phyloP scores from a whole-genome alignment of 331 rosid genomes.

The Quercus phellos region DNA sequence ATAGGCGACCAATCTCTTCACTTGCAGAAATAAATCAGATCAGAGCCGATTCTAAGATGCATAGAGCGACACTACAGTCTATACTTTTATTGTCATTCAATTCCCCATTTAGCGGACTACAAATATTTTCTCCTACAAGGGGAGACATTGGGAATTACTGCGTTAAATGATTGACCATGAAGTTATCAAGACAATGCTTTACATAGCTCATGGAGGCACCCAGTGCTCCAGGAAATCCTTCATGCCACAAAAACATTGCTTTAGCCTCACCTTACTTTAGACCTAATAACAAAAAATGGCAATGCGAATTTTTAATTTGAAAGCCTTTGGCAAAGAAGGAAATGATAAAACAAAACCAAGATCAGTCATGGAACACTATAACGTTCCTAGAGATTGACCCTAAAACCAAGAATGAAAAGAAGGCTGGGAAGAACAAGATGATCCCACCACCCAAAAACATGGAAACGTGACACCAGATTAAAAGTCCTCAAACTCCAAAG shows the following conservation, averaged over 20 bases:
- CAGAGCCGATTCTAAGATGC: slow-evolving; percentile 26
- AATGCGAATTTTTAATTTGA: not conserved
- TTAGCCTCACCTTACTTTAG: slow-evolving; percentile 73
- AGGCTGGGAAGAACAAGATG: too few species aligned
- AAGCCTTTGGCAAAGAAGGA: not conserved
- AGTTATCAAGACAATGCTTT: slow-evolving; percentile 52
- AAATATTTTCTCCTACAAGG: slow-evolving; percentile 33
- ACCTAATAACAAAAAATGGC: slow-evolving; percentile 42
- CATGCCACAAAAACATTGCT: slow-evolving; percentile 92
- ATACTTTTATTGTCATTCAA: slow-evolving; percentile 60
- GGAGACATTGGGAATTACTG: slow-evolving; percentile 35
- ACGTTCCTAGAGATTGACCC: too few species aligned
- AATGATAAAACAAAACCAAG: not conserved
- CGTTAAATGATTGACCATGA: slow-evolving; percentile 35
- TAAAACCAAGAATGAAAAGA: too few species aligned
- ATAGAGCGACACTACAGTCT: slow-evolving; percentile 54
- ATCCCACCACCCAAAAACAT: too few species aligned
- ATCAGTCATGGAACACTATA: not conserved
- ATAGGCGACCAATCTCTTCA: not conserved
- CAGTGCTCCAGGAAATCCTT: slow-evolving; percentile 92
- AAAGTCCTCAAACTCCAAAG: not conserved
- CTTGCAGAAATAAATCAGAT: not conserved
- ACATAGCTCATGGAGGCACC: slow-evolving; percentile 79
- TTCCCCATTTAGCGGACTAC: slow-evolving; percentile 36
- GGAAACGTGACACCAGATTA: too few species aligned